Evolutionary conservation across 495 filamentous ascomycete genomes (phyloP).

Genomic region (Amphirosellinia nigrospora): DNA sequence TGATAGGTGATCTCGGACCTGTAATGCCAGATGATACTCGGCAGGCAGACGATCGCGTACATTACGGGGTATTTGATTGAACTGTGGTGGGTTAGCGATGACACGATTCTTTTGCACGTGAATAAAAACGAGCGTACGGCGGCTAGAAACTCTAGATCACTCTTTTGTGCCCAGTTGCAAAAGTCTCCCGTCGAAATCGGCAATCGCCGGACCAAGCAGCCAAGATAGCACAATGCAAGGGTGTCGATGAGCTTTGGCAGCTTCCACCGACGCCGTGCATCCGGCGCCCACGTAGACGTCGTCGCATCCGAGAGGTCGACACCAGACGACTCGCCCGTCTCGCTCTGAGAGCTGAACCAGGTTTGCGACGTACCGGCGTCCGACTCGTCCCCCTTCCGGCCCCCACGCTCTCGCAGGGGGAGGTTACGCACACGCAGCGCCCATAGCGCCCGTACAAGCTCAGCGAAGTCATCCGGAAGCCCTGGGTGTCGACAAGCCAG

Average conservation of each 20-base stretch:
- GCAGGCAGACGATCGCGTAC: slow-evolving; percentile 69
- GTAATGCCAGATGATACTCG: slow-evolving; percentile 62
- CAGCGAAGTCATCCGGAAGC: slow-evolving; percentile 51
- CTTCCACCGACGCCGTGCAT: slow-evolving; percentile 43
- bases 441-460: slow-evolving; percentile 60
- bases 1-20: slow-evolving; percentile 56
- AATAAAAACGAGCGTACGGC: slow-evolving; percentile 41
- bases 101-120: not conserved
- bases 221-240: slow-evolving; percentile 53
- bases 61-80: slow-evolving; percentile 63
- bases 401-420: slow-evolving; percentile 33
- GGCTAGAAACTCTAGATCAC: slow-evolving; percentile 47
- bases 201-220: slow-evolving; percentile 48
- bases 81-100: slow-evolving; percentile 39
- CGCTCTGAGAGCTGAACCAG: slow-evolving; percentile 49
- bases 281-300: slow-evolving; percentile 34
- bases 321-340: slow-evolving; percentile 29
- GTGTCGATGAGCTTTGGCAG: slow-evolving; percentile 49
- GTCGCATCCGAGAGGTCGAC: slow-evolving; percentile 34
- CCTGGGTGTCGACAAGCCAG: slow-evolving; percentile 52
- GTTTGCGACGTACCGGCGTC: slow-evolving; percentile 24
- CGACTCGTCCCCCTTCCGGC: slow-evolving; percentile 21
- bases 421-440: slow-evolving; percentile 50
- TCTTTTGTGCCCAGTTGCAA: slow-evolving; percentile 49
- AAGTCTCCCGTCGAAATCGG: slow-evolving; percentile 54